Percentiles rank a stretch among this genome's conserved stretches.
phyloP scores from a whole-genome alignment of 1,284 basidiomycete genomes.

The Ceratobasidium sp. region DNA sequence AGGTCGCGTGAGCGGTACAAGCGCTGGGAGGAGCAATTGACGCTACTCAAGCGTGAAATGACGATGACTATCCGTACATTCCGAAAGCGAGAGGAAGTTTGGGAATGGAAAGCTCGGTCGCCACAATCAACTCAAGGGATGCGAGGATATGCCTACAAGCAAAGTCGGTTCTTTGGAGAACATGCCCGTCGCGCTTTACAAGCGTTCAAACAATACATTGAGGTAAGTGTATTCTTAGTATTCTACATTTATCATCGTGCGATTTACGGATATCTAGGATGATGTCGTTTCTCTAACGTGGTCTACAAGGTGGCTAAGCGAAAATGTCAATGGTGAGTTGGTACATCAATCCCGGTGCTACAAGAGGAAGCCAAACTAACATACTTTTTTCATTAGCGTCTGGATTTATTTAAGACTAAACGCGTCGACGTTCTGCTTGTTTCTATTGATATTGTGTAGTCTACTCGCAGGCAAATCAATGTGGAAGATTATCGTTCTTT shows the following conservation, averaged over 20 bases:
- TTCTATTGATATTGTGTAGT: too few species aligned
- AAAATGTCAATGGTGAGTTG: conserved; percentile 1
- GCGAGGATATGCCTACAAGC: conserved; percentile 2
- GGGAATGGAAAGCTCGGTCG: conserved; percentile 12
- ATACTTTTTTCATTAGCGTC: too few species aligned
- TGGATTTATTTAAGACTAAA: too few species aligned
- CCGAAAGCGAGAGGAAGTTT: not conserved
- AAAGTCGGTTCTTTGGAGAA: conserved; percentile 11
- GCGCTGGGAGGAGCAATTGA: conserved; percentile 27
- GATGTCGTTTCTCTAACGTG: conserved; percentile 7
- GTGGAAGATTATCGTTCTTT: too few species aligned
- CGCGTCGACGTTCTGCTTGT: too few species aligned
- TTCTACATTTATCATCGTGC: not conserved
- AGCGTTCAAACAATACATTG: not conserved
- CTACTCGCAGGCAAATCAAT: too few species aligned
- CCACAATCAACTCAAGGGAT: not conserved
- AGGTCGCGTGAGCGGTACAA: conserved; percentile 17
- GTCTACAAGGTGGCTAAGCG: not conserved
- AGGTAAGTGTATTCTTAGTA: not conserved
- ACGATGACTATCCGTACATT: not conserved
- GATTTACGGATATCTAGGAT: not conserved
- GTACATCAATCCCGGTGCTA: too few species aligned
- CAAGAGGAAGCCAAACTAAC: too few species aligned
- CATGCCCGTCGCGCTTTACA: conserved; percentile 1
- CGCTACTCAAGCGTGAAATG: conserved; percentile 16